Evolutionary conservation across 441 rosid genomes (phyloP).

Genomic region (Omphalea diandra): DNA sequence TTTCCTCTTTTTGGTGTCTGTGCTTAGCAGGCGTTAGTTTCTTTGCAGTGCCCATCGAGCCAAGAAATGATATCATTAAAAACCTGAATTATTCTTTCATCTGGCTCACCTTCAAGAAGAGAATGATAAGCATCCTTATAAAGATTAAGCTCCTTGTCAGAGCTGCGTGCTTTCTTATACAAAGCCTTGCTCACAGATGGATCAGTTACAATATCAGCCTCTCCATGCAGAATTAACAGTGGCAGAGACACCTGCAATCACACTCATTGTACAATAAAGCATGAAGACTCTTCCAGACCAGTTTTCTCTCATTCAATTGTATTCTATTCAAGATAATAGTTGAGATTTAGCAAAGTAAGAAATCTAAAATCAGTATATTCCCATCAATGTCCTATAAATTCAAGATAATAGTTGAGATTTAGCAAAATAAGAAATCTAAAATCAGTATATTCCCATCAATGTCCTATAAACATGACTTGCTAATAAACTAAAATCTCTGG

Average conservation of each 20-base stretch:
- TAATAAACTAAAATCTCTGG: not conserved
- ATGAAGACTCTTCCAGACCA: no score
- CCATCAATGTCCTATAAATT: not conserved
- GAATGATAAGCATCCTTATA: constrained; percentile 73
- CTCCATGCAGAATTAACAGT: constrained; percentile 76
- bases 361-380: not conserved
- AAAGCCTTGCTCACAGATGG: constrained; percentile 81
- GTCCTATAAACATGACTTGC: not conserved
- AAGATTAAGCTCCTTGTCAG: constrained; percentile 68
- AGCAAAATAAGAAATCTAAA: not conserved
- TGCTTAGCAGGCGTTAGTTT: constrained; percentile 5
- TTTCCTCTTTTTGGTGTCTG: not conserved
- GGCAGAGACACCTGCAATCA: constrained; percentile 64
- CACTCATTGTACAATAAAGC: not conserved
- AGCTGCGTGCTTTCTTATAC: constrained; percentile 65
- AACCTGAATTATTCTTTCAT: constrained; percentile 65
- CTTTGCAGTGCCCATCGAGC: constrained; percentile 51
- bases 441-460: not conserved
- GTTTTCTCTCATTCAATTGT: no score
- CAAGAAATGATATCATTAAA: constrained; percentile 65
- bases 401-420: not conserved
- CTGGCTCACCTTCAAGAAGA: constrained; percentile 90
- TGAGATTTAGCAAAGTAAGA: not conserved
- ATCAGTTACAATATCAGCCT: constrained; percentile 72
- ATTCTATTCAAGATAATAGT: not conserved